Percentiles rank a stretch among this genome's conserved stretches.
Evolutionary conservation across 2,329 filamentous ascomycete species (phyloP).

Genomic region (Apiospora rasikravindrae): DNA sequence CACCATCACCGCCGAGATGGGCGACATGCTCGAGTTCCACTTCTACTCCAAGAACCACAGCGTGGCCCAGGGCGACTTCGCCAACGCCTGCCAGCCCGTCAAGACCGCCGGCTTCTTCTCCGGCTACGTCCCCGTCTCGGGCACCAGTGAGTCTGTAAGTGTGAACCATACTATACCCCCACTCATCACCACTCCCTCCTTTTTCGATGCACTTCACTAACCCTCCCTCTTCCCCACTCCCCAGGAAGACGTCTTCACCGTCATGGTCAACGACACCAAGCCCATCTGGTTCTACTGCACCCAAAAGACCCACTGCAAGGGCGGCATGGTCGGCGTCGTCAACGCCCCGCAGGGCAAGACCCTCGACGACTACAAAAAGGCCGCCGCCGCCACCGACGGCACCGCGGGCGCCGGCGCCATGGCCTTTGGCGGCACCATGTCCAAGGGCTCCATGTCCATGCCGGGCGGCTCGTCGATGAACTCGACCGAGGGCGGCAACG

Average conservation of each 20-base stretch:
- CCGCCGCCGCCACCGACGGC: not conserved
- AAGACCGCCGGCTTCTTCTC: slow-evolving; percentile 45
- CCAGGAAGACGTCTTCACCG: slow-evolving; percentile 46
- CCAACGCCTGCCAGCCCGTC: slow-evolving; percentile 44
- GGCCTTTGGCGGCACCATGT: slow-evolving; percentile 12
- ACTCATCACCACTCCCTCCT: not conserved
- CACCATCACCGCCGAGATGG: not conserved
- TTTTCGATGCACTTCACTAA: not conserved
- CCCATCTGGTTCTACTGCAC: slow-evolving; percentile 57
- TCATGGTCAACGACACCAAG: slow-evolving; percentile 50
- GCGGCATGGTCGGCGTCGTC: slow-evolving; percentile 46
- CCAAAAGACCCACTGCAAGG: slow-evolving; percentile 51
- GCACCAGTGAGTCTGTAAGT: slow-evolving; percentile 18
- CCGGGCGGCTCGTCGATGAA: not conserved
- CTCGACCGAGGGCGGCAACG: not conserved
- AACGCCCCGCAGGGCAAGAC: slow-evolving; percentile 43
- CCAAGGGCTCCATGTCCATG: not conserved
- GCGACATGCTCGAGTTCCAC: slow-evolving; percentile 23
- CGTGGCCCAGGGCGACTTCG: slow-evolving; percentile 46
- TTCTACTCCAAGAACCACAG: slow-evolving; percentile 43
- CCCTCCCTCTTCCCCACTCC: too few species aligned
- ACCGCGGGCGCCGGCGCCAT: not conserved
- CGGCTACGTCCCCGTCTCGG: slow-evolving; percentile 33
- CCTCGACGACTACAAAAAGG: slow-evolving; percentile 40
- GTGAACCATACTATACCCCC: not conserved